Base-by-base conservation (phyloP, 768 basidiomycete species). In the Asterophora parasitica region DNA sequence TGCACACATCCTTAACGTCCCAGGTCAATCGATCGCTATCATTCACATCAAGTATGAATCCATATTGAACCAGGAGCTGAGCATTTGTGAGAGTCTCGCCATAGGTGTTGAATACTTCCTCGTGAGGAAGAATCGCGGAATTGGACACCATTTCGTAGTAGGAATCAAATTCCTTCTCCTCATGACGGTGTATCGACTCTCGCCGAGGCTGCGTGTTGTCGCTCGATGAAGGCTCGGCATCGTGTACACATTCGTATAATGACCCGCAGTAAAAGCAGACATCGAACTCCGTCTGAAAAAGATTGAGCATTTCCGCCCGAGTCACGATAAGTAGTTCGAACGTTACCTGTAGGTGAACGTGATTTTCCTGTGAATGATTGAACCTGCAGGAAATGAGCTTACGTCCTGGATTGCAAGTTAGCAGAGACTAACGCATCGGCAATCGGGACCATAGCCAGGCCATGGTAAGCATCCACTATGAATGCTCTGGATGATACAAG, bases 401-500 rank as follows among this genome's bases (percentile, higher is more conserved):
- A 42, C 19, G 40, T 12, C 23, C 58, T 48, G 27, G 38, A 36
- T 51, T n/a, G 28, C 27, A 23, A 30, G 48, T 36, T 44, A 46
- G 15, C 30, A 16, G 10, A 16, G 10, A 76, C 83, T 64, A 60
- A 89, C 86, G 77, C 76, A 67, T 93, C 92, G 27, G 88, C 88
- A 53, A 92, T 77, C 4, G 92, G 90, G 15, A 91, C 87, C 77
- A 95, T 85, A 1, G 85, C 77, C 13, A 93, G 68, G 5, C 81
- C 81, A 61, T 91, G 89, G 60, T 81, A 92, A 6, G 78, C 74
- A 63, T 94, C 92, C 51, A 92, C 79, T 50, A 88, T 70, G 65
- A 94, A 94, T 3, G 89, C 85, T 32, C 92, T 75, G 4, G 89
- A 86, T 3, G 83, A 86, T 42, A 94, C 87, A 28, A 92, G 74